Evolutionary conservation across 2,329 filamentous ascomycete species (phyloP).

Genomic region (Monilinia polystroma): DNA sequence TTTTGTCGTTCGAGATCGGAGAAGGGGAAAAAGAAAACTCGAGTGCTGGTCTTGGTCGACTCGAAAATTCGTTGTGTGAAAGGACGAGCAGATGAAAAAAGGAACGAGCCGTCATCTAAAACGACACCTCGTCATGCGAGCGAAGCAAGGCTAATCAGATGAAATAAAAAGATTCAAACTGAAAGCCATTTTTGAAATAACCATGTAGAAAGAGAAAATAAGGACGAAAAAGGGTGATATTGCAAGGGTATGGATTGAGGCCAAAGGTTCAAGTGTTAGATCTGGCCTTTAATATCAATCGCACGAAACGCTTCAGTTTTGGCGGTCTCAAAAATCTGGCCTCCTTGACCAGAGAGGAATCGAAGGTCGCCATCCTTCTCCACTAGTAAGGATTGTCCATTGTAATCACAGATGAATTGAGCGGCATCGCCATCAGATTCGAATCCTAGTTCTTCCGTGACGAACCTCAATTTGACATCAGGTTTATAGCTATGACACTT

Average conservation of each 20-base stretch:
- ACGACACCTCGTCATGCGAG: slow-evolving; percentile 15
- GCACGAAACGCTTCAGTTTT: slow-evolving; percentile 74
- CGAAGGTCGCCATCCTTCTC: slow-evolving; percentile 72
- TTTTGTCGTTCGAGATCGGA: slow-evolving; percentile 16
- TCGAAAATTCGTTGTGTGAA: slow-evolving; percentile 16
- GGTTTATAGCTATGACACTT: slow-evolving; percentile 77
- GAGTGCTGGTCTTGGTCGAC: slow-evolving; percentile 9
- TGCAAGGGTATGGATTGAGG: slow-evolving; percentile 23
- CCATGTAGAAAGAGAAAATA: slow-evolving; percentile 20
- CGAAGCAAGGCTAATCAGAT: slow-evolving; percentile 11
- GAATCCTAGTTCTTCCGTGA: slow-evolving; percentile 95
- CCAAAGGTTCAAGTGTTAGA: slow-evolving; percentile 48
- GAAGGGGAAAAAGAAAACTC: slow-evolving; percentile 20
- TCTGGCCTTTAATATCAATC: slow-evolving; percentile 97
- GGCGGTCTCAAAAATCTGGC: slow-evolving; percentile 69
- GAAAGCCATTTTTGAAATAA: slow-evolving; percentile 9
- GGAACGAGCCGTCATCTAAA: slow-evolving; percentile 15
- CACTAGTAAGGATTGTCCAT: slow-evolving; percentile 73
- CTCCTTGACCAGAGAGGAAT: slow-evolving; percentile 73
- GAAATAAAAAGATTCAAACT: slow-evolving; percentile 8
- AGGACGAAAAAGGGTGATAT: slow-evolving; percentile 24
- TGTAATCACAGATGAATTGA: slow-evolving; percentile 83
- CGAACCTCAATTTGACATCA: slow-evolving; percentile 82
- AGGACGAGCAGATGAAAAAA: slow-evolving; percentile 16
- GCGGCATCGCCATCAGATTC: slow-evolving; percentile 88